phyloP scores from a whole-genome alignment of 164 flowering plant species.

The Cinnamomum chago region DNA sequence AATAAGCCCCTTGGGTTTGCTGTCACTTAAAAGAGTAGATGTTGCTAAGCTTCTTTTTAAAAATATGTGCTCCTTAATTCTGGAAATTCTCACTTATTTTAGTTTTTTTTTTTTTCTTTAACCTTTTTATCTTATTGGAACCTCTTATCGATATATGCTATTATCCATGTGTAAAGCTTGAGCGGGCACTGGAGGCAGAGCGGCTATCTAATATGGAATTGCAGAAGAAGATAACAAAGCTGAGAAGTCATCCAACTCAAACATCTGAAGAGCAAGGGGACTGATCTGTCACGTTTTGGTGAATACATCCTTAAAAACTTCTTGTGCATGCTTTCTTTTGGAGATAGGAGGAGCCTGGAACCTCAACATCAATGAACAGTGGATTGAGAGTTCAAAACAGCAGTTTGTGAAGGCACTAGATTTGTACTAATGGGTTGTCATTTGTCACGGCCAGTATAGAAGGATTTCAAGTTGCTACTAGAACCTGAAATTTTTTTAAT shows the following conservation, averaged over 20 bases:
- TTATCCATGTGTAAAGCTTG: slow-evolving; percentile 47
- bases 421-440: too few species aligned
- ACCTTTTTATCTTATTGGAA: too few species aligned
- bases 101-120: too few species aligned
- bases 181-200: slow-evolving; percentile 85
- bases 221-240: slow-evolving; percentile 62
- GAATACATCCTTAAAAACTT: background rate
- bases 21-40: too few species aligned
- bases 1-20: background rate
- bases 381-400: background rate
- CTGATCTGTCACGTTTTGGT: background rate
- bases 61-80: too few species aligned
- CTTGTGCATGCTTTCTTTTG: background rate
- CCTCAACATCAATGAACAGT: background rate
- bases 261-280: slow-evolving; percentile 25
- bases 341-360: background rate
- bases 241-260: slow-evolving; percentile 39
- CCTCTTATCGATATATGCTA: too few species aligned
- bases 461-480: too few species aligned
- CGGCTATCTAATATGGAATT: slow-evolving; percentile 68
- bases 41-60: too few species aligned
- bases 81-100: too few species aligned
- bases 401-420: background rate
- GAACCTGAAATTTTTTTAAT: too few species aligned
- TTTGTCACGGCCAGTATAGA: too few species aligned